A percentile compares a stretch with the other conserved stretches of the same genome.
phyloP scores from a whole-genome alignment of 805 yeast genomes.

The Starmerella stellata region DNA sequence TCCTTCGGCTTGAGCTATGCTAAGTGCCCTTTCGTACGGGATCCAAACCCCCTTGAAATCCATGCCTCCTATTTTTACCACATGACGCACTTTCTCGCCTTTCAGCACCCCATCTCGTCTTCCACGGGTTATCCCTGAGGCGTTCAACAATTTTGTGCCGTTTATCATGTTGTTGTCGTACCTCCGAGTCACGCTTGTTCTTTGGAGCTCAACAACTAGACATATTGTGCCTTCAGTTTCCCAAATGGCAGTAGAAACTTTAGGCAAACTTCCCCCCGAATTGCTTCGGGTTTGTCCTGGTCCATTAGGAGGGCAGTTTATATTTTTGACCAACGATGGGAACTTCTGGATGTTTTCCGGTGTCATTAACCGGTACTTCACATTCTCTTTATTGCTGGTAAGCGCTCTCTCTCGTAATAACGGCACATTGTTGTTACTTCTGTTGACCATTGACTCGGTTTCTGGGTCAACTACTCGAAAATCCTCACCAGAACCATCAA shows the following conservation, averaged over 20 bases:
- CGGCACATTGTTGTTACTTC: background rate
- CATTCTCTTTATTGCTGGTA: background rate
- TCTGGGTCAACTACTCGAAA: no score
- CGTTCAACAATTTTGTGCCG: slow-evolving; percentile 18
- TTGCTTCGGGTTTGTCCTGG: background rate
- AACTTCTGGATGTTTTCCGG: background rate
- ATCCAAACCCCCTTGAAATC: slow-evolving; percentile 19
- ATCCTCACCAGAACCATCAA: no score
- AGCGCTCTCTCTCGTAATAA: background rate
- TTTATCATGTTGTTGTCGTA: slow-evolving; percentile 19
- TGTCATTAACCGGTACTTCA: background rate
- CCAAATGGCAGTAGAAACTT: slow-evolving; percentile 14
- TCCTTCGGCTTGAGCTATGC: slow-evolving; percentile 12
- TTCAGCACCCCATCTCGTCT: slow-evolving; percentile 18
- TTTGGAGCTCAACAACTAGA: slow-evolving; percentile 11
- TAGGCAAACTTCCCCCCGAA: background rate
- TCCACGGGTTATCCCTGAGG: slow-evolving; percentile 16
- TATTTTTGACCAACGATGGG: background rate
- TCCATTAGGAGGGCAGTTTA: background rate
- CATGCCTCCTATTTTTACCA: slow-evolving; percentile 17
- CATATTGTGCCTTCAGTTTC: slow-evolving; percentile 16
- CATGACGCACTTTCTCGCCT: slow-evolving; percentile 16
- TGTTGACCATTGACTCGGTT: no score
- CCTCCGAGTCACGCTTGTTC: slow-evolving; percentile 12
- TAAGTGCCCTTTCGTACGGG: slow-evolving; percentile 18